phyloP scores from a whole-genome alignment of 202 grass and related monocot genomes.

The Tripidium arundinaceum region DNA sequence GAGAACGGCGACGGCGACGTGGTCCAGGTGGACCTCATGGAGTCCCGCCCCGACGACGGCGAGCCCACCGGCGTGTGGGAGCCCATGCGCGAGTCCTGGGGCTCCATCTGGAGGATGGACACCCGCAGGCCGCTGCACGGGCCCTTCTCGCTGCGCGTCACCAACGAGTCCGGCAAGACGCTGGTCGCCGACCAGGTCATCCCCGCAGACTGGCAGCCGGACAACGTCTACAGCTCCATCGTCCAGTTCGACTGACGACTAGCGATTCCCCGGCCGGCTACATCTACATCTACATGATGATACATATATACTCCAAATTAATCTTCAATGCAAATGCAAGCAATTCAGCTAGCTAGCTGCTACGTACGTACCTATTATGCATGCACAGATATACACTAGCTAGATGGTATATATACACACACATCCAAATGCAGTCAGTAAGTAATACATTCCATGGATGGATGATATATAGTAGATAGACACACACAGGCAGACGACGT shows the following conservation, averaged over 20 bases:
- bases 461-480: neutral
- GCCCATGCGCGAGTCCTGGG: conserved; percentile 66
- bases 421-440: no score
- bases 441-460: no score
- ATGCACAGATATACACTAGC: no score
- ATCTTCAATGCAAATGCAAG: no score
- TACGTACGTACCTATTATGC: no score
- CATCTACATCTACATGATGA: no score
- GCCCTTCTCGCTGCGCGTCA: conserved; percentile 76
- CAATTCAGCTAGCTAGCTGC: no score
- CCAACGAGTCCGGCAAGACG: conserved; percentile 53
- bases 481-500: no score
- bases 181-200: conserved; percentile 67
- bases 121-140: conserved; percentile 33
- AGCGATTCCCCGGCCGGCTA: no score
- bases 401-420: no score
- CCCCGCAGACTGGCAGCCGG: conserved; percentile 59
- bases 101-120: conserved; percentile 71
- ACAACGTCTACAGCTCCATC: conserved; percentile 47
- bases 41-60: conserved; percentile 15
- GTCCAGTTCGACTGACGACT: conserved; percentile 70
- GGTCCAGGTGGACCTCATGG: conserved; percentile 59
- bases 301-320: no score
- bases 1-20: conserved; percentile 71
- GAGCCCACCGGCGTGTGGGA: conserved; percentile 44